phyloP scores from a whole-genome alignment of 805 yeast species.

The Yarrowia sp. region DNA sequence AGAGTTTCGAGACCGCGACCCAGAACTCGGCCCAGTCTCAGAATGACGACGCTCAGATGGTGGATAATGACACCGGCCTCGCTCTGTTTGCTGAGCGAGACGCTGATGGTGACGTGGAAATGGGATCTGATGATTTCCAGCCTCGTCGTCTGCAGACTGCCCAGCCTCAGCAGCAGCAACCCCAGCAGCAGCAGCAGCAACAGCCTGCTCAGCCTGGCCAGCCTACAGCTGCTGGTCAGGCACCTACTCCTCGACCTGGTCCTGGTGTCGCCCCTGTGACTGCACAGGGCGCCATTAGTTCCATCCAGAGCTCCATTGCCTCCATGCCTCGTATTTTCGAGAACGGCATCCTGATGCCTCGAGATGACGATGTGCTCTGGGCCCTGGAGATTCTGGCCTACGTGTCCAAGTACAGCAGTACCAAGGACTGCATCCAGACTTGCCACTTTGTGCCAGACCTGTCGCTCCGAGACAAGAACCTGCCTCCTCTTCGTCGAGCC shows the following conservation, averaged over 20 bases:
- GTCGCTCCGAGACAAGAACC: slow-evolving; percentile 42
- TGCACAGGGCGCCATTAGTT: slow-evolving; percentile 17
- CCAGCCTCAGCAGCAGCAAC: slow-evolving; percentile 3
- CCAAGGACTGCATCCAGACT: slow-evolving; percentile 69
- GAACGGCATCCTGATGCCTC: slow-evolving; percentile 77
- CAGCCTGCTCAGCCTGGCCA: not conserved
- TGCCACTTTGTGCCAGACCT: slow-evolving; percentile 72
- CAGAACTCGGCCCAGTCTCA: not conserved
- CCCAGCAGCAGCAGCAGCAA: not conserved
- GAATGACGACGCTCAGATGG: slow-evolving; percentile 7
- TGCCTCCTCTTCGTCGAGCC: slow-evolving; percentile 31
- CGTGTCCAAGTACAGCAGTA: slow-evolving; percentile 81
- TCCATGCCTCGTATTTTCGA: slow-evolving; percentile 50
- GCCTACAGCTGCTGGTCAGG: not conserved
- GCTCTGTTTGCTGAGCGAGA: slow-evolving; percentile 20
- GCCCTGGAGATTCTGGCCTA: slow-evolving; percentile 87
- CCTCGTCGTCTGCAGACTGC: not conserved
- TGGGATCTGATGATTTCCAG: slow-evolving; percentile 3
- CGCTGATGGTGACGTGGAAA: slow-evolving; percentile 12
- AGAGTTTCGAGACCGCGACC: not conserved
- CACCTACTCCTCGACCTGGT: slow-evolving; percentile 5
- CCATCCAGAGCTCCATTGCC: slow-evolving; percentile 6
- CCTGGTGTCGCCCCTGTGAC: slow-evolving; percentile 17
- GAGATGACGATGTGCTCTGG: slow-evolving; percentile 93
- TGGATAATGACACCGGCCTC: not conserved